Base-by-base conservation (phyloP, 1,284 basidiomycete genomes). In the Heliocybe sulcata region DNA sequence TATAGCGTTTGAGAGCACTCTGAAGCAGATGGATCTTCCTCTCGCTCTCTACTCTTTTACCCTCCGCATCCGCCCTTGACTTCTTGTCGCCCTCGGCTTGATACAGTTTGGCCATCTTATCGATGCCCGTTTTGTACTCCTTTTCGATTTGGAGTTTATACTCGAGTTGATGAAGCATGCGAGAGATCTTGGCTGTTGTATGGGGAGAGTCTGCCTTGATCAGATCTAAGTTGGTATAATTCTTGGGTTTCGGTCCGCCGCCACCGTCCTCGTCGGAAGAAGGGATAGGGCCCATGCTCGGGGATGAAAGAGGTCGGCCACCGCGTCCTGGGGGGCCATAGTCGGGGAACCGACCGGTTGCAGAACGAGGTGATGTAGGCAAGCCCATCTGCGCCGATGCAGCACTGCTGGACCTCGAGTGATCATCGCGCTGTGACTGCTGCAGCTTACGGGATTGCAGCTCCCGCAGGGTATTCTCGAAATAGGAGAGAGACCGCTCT, bases 71-170 rank as follows among this genome's bases (percentile, higher is more conserved):
- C 29, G 82, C 83, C 63, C 89, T 81, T 38, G 92, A 88, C 67
- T 92, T 90, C 77, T 96, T 95, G 74, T 99, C 96, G 51, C 95
- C 95, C 64, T 98, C 96, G 9, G 90, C 91, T 65, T 94, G 86
- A 71, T 96, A 97, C 47, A 96, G 76, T 67, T 87, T 91, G 35
- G 91, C 92, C 95, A 99, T 99, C 77, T 98, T 98, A 72, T 99
- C 96, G 64, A 98, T 98, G 50, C 97, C 97, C 66, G 88, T 83
- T 77, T 97, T 97, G 79, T 98, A 98, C 73, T 99, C 95, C 76
- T 91, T 86, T 72, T 99, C 97, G 62, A 99, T 92, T 72, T 96
- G 93, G 53, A 98, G 87, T 76, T 99, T 99, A 83, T 98, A 98
- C 71, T 99, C 95, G 61, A 99, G 87, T 72, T 98, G 95, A 72